Evolutionary conservation across 2,329 filamentous ascomycete species (phyloP).

Genomic region (Samsoniella hepiali): DNA sequence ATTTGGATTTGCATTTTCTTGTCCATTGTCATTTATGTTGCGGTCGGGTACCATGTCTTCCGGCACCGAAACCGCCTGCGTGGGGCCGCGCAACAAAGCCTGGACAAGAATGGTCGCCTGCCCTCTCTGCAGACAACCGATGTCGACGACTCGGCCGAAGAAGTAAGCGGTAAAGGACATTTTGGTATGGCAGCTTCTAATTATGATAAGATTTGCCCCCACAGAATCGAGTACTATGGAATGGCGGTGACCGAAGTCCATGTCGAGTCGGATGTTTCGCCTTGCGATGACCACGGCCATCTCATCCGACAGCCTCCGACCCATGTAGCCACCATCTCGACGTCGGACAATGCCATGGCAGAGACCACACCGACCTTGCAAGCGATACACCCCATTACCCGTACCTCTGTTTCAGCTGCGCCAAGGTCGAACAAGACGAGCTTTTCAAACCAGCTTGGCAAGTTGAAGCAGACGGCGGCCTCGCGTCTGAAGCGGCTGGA

Average conservation of each 20-base stretch:
- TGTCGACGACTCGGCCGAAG: conserved; percentile 33
- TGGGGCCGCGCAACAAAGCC: conserved; percentile 38
- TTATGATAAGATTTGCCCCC: background rate
- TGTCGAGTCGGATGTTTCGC: conserved; percentile 33
- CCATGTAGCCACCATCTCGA: conserved; percentile 1
- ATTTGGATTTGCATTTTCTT: conserved; percentile 58
- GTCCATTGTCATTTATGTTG: conserved; percentile 53
- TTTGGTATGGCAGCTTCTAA: background rate
- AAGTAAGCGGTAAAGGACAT: conserved; percentile 25
- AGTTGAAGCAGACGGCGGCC: conserved; percentile 30
- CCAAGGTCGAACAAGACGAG: background rate
- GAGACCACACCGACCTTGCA: background rate
- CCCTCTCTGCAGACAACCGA: conserved; percentile 28
- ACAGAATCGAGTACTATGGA: conserved; percentile 37
- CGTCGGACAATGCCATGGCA: background rate
- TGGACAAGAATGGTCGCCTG: conserved; percentile 24
- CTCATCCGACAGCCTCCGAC: conserved; percentile 3
- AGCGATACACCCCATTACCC: background rate
- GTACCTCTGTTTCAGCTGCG: background rate
- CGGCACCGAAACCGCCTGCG: conserved; percentile 54
- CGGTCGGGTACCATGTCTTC: conserved; percentile 58
- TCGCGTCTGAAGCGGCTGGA: conserved; percentile 39
- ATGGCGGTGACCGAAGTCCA: conserved; percentile 51
- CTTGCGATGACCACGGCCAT: conserved; percentile 9
- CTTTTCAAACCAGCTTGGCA: conserved; percentile 4